Percentiles rank a stretch among this genome's conserved stretches.
Evolutionary conservation across 371 early-diverging fungal genomes (phyloP).

Genomic region (Mucor plumbeus): DNA sequence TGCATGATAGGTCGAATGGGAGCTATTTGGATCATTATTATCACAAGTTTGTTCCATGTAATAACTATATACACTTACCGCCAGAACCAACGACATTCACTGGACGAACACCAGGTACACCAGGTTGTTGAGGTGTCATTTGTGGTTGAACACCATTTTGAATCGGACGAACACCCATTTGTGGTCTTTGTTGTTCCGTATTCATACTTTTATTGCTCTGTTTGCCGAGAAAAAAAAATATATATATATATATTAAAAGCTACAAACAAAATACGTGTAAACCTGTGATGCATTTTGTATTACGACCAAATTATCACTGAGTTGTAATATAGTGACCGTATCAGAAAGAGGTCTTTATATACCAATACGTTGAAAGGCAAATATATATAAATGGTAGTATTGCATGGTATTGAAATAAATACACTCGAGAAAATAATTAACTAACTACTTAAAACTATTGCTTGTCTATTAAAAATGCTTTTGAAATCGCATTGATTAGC

Average conservation of each 20-base stretch:
- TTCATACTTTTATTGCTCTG: conserved; percentile 12
- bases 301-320: background rate
- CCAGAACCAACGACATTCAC: conserved; percentile 1
- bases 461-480: no score
- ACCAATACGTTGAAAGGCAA: no score
- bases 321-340: background rate
- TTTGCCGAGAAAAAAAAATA: background rate
- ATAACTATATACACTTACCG: background rate
- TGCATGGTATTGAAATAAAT: no score
- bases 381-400: no score
- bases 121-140: conserved; percentile 8
- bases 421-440: no score
- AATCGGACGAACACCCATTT: background rate
- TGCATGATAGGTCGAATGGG: conserved; percentile 23
- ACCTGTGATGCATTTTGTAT: conserved; percentile 4
- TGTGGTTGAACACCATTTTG: background rate
- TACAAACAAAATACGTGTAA: background rate
- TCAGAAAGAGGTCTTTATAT: no score
- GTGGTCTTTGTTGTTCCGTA: conserved; percentile 21
- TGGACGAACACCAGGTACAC: conserved; percentile 5
- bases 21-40: background rate
- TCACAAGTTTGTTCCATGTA: no score
- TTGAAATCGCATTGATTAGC: no score
- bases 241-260: background rate
- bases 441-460: no score